Base-by-base conservation (phyloP, 139 green algal species). In the Volvox africanus region DNA sequence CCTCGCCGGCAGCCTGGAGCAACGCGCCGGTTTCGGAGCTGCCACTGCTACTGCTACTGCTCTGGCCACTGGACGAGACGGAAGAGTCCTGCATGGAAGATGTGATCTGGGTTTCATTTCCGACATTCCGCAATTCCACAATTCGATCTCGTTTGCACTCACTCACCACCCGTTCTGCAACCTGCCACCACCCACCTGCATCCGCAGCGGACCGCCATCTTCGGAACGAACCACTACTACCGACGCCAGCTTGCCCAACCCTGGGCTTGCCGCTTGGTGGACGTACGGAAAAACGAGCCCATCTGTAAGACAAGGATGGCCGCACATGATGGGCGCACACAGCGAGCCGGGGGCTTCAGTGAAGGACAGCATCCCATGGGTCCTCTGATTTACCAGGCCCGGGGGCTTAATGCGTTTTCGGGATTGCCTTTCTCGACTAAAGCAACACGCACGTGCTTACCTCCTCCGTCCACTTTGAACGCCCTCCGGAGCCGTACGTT, bases 401-500 rank as follows among this genome's bases (percentile, higher is more conserved):
- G n/a, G n/a, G n/a, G n/a, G n/a, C n/a, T n/a, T n/a, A n/a, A n/a
- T n/a, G n/a, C n/a, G n/a, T n/a, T n/a, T n/a, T n/a, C n/a, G n/a
- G n/a, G n/a, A n/a, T n/a, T n/a, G n/a, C n/a, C n/a, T n/a, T n/a
- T n/a, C n/a, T n/a, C n/a, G n/a, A n/a, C n/a, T n/a, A n/a, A n/a
- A n/a, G n/a, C n/a, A n/a, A 79, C 26, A 18, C 30, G 20, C 21
- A 36, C 71, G 32, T 35, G 14, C 71, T 13, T 37, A 75, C 44
- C 69, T 89, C 67, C 83, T 26, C 67, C 67, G 65, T 89, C 86
- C 22, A 84, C 86, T 5, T 50, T 71, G 86, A 94, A 96, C 5
- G 86, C 97, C 55, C 97, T 91, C 20, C 97, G 91, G n/a, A 98
- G 93, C 71, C 86, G 82, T n/a, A 99, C 92, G 81, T 98, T 98